Conservation (phyloP, 768 basidiomycete genomes). For the Rubroboletus satanas region DNA sequence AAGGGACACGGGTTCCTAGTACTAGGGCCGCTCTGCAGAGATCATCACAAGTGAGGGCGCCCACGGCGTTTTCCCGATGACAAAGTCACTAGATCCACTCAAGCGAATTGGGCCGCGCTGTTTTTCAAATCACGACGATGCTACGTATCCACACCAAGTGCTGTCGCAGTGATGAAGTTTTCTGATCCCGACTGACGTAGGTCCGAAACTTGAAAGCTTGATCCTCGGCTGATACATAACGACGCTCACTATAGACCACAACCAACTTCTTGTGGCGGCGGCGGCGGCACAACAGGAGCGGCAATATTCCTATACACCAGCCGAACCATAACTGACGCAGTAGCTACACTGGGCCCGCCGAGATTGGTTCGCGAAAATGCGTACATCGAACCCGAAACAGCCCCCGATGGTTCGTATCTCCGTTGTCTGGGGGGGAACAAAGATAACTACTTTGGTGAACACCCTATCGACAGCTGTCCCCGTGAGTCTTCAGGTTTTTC, state of each 20-base stretch:
- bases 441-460: constrained; percentile 4
- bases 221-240: neutral
- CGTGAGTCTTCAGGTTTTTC: constrained; percentile 4
- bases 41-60: neutral
- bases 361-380: constrained; percentile 6
- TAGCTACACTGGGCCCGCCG: neutral
- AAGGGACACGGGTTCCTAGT: neutral
- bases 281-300: neutral
- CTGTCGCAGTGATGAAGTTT: neutral
- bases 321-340: neutral
- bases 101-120: neutral
- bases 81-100: neutral
- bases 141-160: neutral
- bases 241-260: neutral
- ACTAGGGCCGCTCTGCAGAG: neutral
- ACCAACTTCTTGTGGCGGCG: neutral
- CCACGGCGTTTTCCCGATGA: neutral
- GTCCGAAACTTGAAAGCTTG: neutral
- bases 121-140: neutral
- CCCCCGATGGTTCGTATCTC: neutral
- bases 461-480: constrained; percentile 1
- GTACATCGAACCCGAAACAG: neutral
- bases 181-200: neutral
- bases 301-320: neutral
- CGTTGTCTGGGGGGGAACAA: neutral